These are phyloP conservation scores for Stagonosporopsis cucurbitacearum DNA, from an alignment of 2,329 filamentous ascomycete species.

Conservation along the genomic window DNA sequence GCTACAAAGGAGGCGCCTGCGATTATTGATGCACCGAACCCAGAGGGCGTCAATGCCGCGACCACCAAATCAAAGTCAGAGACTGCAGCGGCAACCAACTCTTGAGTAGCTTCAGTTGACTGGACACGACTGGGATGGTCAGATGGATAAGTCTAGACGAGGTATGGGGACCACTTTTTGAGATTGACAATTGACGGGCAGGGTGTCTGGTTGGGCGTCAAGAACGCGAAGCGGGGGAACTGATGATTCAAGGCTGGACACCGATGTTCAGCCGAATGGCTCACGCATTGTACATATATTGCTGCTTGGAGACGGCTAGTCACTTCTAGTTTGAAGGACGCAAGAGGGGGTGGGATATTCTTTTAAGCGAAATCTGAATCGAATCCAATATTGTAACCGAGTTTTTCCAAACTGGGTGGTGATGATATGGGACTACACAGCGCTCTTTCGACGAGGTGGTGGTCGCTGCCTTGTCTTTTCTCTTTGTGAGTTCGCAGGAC, in stretches of 20 bases:
- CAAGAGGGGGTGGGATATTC: conserved; percentile 3
- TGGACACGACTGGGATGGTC: background rate
- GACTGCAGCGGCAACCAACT: conserved; percentile 12
- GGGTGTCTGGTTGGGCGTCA: background rate
- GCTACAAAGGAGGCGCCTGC: conserved; percentile 14
- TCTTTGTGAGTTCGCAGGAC: too few relatives aligned
- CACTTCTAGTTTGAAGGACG: background rate
- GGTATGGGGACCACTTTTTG: background rate
- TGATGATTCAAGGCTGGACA: background rate
- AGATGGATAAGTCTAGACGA: background rate
- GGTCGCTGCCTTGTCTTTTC: too few relatives aligned
- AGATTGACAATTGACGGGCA: background rate
- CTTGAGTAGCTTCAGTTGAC: background rate
- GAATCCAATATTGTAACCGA: background rate
- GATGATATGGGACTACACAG: too few relatives aligned
- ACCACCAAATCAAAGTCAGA: conserved; percentile 14
- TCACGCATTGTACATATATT: conserved; percentile 19
- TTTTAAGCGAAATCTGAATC: conserved; percentile 11
- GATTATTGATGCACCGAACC: conserved; percentile 7
- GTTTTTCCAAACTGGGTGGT: background rate
- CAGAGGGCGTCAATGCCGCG: conserved; percentile 9
- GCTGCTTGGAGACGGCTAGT: conserved; percentile 8
- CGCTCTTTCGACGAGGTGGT: too few relatives aligned
- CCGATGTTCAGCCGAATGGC: background rate
- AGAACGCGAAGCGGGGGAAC: background rate